Evolutionary conservation across 1,139 yeast genomes (phyloP).

Genomic region (Geotrichum histeridarum): DNA sequence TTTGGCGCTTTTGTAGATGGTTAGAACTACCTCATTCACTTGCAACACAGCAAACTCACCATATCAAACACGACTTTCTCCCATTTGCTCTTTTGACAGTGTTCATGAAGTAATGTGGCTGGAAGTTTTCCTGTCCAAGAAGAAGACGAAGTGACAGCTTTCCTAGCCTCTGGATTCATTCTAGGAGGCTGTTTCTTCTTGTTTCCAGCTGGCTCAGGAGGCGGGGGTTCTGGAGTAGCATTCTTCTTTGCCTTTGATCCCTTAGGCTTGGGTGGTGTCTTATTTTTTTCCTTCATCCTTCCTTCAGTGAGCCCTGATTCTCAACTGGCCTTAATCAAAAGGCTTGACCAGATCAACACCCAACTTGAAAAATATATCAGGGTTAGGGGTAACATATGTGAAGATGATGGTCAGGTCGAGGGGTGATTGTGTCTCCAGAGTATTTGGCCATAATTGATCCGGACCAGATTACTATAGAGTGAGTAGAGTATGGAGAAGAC

Average conservation of each 20-base stretch:
- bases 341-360: too few relatives aligned
- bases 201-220: background rate
- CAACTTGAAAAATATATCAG: background rate
- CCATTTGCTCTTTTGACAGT: slow-evolving; percentile 88
- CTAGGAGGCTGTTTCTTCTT: slow-evolving; percentile 5
- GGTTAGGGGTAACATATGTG: too few relatives aligned
- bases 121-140: slow-evolving; percentile 96
- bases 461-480: too few relatives aligned
- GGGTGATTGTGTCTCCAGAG: background rate
- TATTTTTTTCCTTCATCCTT: slow-evolving; percentile 3
- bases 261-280: slow-evolving; percentile 2
- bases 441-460: too few relatives aligned
- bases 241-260: background rate
- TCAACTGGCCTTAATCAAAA: too few relatives aligned
- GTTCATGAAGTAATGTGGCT: slow-evolving; percentile 77
- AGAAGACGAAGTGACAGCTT: slow-evolving; percentile 48
- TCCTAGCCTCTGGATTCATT: slow-evolving; percentile 21
- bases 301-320: too few relatives aligned
- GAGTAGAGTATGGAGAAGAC: too few relatives aligned
- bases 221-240: slow-evolving; percentile 1
- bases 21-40: background rate
- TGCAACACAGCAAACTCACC: slow-evolving; percentile 36
- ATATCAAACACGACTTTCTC: slow-evolving; percentile 74
- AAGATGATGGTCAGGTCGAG: too few relatives aligned
- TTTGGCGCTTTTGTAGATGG: slow-evolving; percentile 32